Conservation (phyloP, 2,329 filamentous ascomycete species). For the Hymenotorrendiella dingleyae region DNA sequence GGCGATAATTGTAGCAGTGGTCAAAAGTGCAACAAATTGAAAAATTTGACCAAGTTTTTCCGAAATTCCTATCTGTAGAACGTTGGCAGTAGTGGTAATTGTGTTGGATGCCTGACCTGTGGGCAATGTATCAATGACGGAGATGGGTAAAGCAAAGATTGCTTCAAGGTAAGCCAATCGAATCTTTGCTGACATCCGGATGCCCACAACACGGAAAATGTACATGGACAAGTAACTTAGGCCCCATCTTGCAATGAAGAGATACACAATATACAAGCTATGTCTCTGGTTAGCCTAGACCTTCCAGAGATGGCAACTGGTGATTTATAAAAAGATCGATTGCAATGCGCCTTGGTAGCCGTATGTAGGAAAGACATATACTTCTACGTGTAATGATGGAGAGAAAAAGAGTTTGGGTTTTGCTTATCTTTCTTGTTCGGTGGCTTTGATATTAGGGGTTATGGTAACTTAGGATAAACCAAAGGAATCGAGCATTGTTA, state of each 20-base stretch:
- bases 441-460: too few species aligned
- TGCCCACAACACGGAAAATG: constrained; percentile 55
- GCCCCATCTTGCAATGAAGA: constrained; percentile 62
- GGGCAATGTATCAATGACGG: constrained; percentile 61
- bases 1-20: constrained; percentile 48
- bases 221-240: constrained; percentile 60
- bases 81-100: constrained; percentile 59
- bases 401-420: too few species aligned
- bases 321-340: too few species aligned
- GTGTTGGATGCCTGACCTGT: constrained; percentile 36
- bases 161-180: constrained; percentile 58
- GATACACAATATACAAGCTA: constrained; percentile 62
- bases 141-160: constrained; percentile 60
- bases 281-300: neutral
- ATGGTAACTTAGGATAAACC: too few species aligned
- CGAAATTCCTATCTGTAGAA: constrained; percentile 58
- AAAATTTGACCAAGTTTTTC: constrained; percentile 56
- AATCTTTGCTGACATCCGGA: constrained; percentile 54
- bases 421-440: too few species aligned
- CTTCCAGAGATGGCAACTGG: neutral
- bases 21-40: constrained; percentile 48
- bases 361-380: too few species aligned
- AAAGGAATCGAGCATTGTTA: neutral
- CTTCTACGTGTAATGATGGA: too few species aligned
- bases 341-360: too few species aligned